Evolutionary conservation across 805 yeast genomes (phyloP).

Genomic region (Ogataea glucozyma): DNA sequence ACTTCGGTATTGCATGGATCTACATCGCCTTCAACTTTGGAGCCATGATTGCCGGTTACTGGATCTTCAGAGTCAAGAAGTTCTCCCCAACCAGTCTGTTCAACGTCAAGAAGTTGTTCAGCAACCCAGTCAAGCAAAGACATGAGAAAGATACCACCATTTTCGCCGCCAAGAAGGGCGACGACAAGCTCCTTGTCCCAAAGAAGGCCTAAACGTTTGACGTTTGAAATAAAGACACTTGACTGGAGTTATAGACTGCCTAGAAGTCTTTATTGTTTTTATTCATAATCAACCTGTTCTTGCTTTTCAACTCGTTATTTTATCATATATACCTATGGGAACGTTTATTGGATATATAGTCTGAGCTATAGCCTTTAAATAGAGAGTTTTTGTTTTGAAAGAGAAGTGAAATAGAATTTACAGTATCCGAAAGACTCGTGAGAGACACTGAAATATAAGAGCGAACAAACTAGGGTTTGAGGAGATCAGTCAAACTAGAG

Average conservation of each 20-base stretch:
- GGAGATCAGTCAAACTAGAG: no score
- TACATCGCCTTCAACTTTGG: slow-evolving; percentile 53
- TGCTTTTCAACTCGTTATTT: slow-evolving; percentile 2
- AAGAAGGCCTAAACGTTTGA: slow-evolving; percentile 5
- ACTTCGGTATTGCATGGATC: slow-evolving; percentile 61
- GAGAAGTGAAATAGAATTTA: background rate
- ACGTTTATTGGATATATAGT: slow-evolving; percentile 2
- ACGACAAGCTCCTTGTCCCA: slow-evolving; percentile 36
- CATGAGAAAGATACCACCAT: slow-evolving; percentile 49
- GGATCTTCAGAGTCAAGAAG: slow-evolving; percentile 38
- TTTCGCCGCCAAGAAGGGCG: slow-evolving; percentile 42
- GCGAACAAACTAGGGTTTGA: no score
- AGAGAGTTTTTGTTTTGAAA: slow-evolving; percentile 1
- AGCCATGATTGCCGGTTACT: slow-evolving; percentile 43
- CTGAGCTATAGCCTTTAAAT: no score
- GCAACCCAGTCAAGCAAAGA: slow-evolving; percentile 42
- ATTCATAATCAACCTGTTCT: slow-evolving; percentile 3
- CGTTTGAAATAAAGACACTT: slow-evolving; percentile 2
- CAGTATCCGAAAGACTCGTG: no score
- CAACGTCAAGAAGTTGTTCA: slow-evolving; percentile 42
- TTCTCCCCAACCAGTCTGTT: slow-evolving; percentile 37
- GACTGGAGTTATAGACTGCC: background rate
- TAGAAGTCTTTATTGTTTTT: slow-evolving; percentile 1
- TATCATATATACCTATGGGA: slow-evolving; percentile 6
- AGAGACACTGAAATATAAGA: no score